These are phyloP conservation scores for Trichoderma gracile DNA, from an alignment of 2,329 filamentous ascomycete species.

Conservation along the genomic window DNA sequence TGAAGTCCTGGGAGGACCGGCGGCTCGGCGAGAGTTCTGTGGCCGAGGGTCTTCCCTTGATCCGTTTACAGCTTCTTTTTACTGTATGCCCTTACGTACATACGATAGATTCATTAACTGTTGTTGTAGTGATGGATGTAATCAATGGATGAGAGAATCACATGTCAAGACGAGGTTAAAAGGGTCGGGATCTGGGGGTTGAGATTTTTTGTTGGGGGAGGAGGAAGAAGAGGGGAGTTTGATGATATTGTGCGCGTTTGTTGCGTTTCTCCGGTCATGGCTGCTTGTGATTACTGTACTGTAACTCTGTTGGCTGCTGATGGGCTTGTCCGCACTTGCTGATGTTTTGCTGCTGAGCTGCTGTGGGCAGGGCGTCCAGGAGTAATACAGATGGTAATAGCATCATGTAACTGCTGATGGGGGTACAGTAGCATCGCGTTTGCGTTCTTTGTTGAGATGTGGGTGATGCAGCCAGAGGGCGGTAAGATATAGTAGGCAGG, in stretches of 20 bases:
- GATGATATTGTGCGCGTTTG: background rate
- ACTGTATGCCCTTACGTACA: no score
- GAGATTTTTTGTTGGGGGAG: background rate
- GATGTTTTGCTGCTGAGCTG: background rate
- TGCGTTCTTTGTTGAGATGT: background rate
- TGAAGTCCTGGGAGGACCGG: background rate
- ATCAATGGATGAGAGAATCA: background rate
- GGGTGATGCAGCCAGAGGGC: background rate
- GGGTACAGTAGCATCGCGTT: background rate
- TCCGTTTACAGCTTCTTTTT: no score
- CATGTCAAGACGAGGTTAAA: background rate
- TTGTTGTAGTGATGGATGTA: no score
- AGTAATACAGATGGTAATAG: background rate
- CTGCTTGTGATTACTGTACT: background rate
- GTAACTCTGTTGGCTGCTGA: constrained; percentile 15
- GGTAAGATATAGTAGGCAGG: background rate
- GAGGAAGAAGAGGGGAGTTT: no score
- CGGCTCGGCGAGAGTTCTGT: constrained; percentile 7
- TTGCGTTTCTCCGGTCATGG: background rate
- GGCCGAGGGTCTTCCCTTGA: background rate
- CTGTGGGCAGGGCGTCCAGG: background rate
- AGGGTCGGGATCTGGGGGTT: background rate
- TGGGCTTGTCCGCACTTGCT: background rate
- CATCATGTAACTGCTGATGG: background rate
- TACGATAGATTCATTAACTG: no score